Conservation (phyloP, 371 early-diverging fungal genomes). For the Batrachochytrium dendrobatidis region DNA sequence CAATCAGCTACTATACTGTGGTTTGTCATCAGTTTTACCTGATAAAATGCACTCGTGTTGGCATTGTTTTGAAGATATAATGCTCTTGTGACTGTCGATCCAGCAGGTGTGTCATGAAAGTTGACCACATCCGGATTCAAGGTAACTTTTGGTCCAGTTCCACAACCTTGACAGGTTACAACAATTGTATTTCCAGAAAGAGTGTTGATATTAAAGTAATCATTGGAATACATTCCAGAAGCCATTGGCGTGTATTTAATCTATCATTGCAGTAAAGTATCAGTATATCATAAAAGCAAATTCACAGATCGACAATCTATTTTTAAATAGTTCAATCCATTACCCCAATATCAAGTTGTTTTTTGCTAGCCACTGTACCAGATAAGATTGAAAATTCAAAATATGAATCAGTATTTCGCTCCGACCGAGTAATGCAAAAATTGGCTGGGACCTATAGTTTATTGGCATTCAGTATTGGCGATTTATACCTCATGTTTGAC, state of each 20-base stretch:
- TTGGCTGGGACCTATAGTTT: constrained; percentile 40
- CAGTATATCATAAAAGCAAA: constrained; percentile 2
- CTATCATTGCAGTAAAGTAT: constrained; percentile 7
- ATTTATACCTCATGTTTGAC: background rate
- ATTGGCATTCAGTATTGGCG: background rate
- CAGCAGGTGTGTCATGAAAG: constrained; percentile 37
- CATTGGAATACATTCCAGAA: constrained; percentile 36
- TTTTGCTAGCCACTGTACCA: constrained; percentile 25
- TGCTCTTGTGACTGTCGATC: constrained; percentile 25
- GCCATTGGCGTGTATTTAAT: constrained; percentile 36
- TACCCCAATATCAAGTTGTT: constrained; percentile 27
- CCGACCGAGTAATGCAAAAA: constrained; percentile 32
- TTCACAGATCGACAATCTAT: background rate
- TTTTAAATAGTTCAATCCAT: too few relatives aligned
- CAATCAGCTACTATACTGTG: too few relatives aligned
- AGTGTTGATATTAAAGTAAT: constrained; percentile 41
- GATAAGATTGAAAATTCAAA: constrained; percentile 31
- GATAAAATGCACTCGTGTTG: constrained; percentile 28
- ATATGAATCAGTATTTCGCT: constrained; percentile 31
- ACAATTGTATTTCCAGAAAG: constrained; percentile 38
- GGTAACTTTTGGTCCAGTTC: constrained; percentile 36
- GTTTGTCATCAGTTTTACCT: too few relatives aligned
- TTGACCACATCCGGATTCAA: constrained; percentile 31
- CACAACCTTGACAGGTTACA: constrained; percentile 32
- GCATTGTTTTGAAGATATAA: constrained; percentile 34